Conservation (phyloP, 2,329 filamentous ascomycete genomes). For the Tolypocladium cylindrosporum region DNA sequence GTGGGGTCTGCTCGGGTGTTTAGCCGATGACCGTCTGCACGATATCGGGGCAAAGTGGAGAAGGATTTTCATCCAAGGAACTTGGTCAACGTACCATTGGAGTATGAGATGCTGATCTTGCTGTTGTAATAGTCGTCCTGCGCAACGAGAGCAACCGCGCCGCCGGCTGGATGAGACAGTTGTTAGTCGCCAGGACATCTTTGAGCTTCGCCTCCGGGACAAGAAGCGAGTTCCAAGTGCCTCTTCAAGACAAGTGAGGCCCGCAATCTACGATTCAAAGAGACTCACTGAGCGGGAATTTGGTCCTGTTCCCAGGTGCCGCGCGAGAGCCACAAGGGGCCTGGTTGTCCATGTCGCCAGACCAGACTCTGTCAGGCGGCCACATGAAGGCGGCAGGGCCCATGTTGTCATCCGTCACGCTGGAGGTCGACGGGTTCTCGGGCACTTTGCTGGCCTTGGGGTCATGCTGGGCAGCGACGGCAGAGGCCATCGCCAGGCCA, state of each 20-base stretch:
- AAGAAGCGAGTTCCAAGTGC: no score
- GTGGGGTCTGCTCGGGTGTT: conserved; percentile 21
- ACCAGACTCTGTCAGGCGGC: conserved; percentile 42
- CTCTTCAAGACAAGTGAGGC: not conserved
- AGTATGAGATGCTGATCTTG: conserved; percentile 38
- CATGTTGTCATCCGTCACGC: conserved; percentile 3
- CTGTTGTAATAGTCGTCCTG: conserved; percentile 43
- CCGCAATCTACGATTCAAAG: not conserved
- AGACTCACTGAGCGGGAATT: conserved; percentile 36
- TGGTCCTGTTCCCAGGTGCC: conserved; percentile 28
- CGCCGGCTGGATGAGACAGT: conserved; percentile 26
- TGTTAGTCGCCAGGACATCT: not conserved
- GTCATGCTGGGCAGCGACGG: not conserved
- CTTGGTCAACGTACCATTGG: conserved; percentile 26
- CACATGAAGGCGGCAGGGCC: conserved; percentile 46
- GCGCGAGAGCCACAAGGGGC: conserved; percentile 40
- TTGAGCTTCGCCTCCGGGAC: no score
- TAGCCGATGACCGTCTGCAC: not conserved
- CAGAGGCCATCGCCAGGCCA: conserved; percentile 1
- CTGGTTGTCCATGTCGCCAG: conserved; percentile 36
- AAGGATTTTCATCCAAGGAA: no score
- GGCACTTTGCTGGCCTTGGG: not conserved
- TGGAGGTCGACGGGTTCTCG: conserved; percentile 1
- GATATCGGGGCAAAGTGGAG: not conserved
- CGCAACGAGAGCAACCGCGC: conserved; percentile 38